Percentiles rank a stretch among this genome's conserved stretches.
These are phyloP conservation scores for Suhomyces terraborum DNA, from an alignment of 1,139 yeast species.

Conservation along the genomic window DNA sequence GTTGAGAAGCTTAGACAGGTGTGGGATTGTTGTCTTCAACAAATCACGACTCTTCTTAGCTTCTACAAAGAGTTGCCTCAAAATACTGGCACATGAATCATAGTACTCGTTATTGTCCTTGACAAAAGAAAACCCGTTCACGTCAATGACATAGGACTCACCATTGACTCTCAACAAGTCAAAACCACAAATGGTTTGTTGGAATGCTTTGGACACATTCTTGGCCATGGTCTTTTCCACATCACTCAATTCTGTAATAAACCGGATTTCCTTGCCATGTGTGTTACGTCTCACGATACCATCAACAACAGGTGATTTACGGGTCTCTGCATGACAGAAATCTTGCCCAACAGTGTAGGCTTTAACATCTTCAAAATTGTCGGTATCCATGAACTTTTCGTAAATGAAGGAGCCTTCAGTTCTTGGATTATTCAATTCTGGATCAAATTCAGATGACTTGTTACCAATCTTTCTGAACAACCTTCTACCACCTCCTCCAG, in stretches of 20 bases:
- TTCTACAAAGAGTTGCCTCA: constrained; percentile 70
- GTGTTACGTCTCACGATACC: constrained; percentile 97
- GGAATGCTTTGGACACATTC: constrained; percentile 71
- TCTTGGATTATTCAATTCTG: constrained; percentile 70
- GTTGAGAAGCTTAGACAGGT: constrained; percentile 37
- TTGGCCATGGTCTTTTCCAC: constrained; percentile 81
- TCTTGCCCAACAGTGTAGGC: constrained; percentile 94
- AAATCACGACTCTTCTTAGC: constrained; percentile 51
- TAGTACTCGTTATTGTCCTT: constrained; percentile 89
- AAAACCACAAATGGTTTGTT: constrained; percentile 98
- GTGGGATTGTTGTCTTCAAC: constrained; percentile 43
- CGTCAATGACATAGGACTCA: constrained; percentile 90
- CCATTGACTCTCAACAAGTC: constrained; percentile 90
- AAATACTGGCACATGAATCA: constrained; percentile 76
- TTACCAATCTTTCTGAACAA: constrained; percentile 95
- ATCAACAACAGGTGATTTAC: constrained; percentile 98
- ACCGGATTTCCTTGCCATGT: constrained; percentile 95
- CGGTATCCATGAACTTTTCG: constrained; percentile 96
- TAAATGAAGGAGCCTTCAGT: constrained; percentile 90
- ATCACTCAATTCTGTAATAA: constrained; percentile 73
- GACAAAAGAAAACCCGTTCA: constrained; percentile 96
- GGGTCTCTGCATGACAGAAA: constrained; percentile 96
- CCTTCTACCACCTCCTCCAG: constrained; percentile 97
- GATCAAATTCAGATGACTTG: constrained; percentile 95
- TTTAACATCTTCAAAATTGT: constrained; percentile 96